Evolutionary conservation across 1,139 yeast species (phyloP).

Genomic region (Candida tetrigidarum): DNA sequence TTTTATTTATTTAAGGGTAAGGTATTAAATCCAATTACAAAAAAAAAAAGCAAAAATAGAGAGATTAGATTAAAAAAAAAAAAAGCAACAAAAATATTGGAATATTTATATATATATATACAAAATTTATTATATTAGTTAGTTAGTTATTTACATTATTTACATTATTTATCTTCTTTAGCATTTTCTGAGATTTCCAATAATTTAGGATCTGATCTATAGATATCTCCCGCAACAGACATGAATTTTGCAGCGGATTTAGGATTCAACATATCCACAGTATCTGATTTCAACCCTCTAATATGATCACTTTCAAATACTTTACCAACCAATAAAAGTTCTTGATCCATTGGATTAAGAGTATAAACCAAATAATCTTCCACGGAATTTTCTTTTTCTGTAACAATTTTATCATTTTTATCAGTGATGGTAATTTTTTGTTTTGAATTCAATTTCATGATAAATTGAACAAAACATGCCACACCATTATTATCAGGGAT

Average conservation of each 20-base stretch:
- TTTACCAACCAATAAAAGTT: constrained; percentile 75
- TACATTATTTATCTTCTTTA: not conserved
- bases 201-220: constrained; percentile 28
- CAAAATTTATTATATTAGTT: not conserved
- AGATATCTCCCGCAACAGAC: constrained; percentile 33
- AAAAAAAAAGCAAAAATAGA: not conserved
- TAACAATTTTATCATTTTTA: constrained; percentile 36
- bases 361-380: constrained; percentile 78
- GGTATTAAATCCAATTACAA: too few species aligned
- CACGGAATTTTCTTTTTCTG: constrained; percentile 56
- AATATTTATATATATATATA: not conserved
- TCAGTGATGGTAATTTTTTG: constrained; percentile 64
- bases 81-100: not conserved
- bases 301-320: constrained; percentile 67
- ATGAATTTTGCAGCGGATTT: constrained; percentile 31
- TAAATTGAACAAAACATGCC: constrained; percentile 69
- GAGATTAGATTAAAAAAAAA: not conserved
- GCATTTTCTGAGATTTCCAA: not conserved
- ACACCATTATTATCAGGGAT: constrained; percentile 73
- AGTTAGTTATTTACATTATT: too few species aligned
- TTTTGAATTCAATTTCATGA: constrained; percentile 74
- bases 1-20: constrained; percentile 1
- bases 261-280: constrained; percentile 27
- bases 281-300: constrained; percentile 40
- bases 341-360: constrained; percentile 71